phyloP scores from a whole-genome alignment of 228 moss, liverwort and hornwort genomes.

The Sphagnum magellanicum region DNA sequence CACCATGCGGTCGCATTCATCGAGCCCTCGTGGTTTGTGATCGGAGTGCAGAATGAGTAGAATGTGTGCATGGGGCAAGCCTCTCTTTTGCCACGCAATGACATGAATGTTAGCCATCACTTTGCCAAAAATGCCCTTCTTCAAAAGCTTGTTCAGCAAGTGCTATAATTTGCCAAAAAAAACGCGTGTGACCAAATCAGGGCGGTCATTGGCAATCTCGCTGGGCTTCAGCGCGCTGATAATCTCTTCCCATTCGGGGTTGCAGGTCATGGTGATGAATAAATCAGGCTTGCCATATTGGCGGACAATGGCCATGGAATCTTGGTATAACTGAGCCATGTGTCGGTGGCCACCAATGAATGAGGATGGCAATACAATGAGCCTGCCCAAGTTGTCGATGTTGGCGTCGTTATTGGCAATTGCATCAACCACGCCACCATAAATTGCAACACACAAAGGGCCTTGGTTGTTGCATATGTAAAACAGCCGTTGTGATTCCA shows the following conservation, averaged over 20 bases:
- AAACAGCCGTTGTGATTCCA: no score
- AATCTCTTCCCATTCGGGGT: constrained; percentile 6
- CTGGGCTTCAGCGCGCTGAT: not conserved
- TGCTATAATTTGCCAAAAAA: not conserved
- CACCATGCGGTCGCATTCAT: no score
- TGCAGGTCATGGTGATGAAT: constrained; percentile 5
- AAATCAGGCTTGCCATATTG: constrained; percentile 5
- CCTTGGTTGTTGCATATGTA: no score
- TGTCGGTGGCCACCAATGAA: constrained; percentile 2
- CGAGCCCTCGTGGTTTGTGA: no score
- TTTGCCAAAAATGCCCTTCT: not conserved
- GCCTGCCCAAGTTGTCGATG: not conserved
- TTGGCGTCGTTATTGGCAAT: no score
- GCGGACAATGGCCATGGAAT: constrained; percentile 2
- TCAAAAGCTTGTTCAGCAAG: not conserved
- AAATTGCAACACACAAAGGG: no score
- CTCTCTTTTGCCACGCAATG: no score
- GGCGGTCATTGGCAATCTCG: constrained; percentile 1
- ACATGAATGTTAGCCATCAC: not conserved
- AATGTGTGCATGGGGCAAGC: no score
- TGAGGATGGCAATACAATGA: constrained; percentile 5
- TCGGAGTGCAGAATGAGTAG: no score
- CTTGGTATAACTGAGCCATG: not conserved
- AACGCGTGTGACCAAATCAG: not conserved
- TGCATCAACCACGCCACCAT: no score